A percentile compares a stretch with the other conserved stretches of the same genome.
phyloP scores from a whole-genome alignment of 139 green algal genomes.

The Chlamydomonas schloesseri region DNA sequence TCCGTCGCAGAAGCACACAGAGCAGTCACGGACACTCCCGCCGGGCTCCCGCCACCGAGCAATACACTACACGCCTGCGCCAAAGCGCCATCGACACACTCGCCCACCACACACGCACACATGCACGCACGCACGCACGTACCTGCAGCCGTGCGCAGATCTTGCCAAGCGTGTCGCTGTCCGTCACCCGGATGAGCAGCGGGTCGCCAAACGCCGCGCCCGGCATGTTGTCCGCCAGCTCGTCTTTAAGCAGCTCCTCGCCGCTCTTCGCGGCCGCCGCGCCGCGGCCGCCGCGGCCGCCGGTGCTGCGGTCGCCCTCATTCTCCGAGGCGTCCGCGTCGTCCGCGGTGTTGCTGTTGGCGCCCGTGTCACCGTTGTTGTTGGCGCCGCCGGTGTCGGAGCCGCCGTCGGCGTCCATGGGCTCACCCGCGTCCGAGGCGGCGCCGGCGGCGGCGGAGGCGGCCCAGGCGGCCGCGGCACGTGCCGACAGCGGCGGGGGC shows the following conservation, averaged over 20 bases:
- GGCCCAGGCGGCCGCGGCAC: not conserved
- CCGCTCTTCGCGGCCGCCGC: too few species aligned
- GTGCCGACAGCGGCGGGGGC: not conserved
- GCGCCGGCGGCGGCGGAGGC: not conserved
- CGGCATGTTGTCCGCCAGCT: conserved; percentile 12
- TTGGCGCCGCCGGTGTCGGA: not conserved
- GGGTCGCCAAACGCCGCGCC: conserved; percentile 89
- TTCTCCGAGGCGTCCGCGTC: not conserved
- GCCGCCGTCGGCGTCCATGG: not conserved
- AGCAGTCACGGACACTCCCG: too few species aligned
- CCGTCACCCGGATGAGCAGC: conserved; percentile 82
- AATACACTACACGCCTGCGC: too few species aligned
- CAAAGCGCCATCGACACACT: too few species aligned
- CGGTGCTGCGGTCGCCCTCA: not conserved
- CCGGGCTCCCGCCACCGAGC: too few species aligned
- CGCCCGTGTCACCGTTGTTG: not conserved
- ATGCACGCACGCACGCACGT: not conserved
- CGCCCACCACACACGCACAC: not conserved
- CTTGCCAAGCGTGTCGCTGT: conserved; percentile 82
- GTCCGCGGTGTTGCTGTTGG: not conserved
- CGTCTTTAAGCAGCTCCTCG: not conserved
- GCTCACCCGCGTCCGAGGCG: not conserved
- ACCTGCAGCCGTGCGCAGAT: conserved; percentile 78
- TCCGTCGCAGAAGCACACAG: too few species aligned
- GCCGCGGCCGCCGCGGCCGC: not conserved